These are phyloP conservation scores for Polyporus tsugae DNA, from an alignment of 1,284 basidiomycete species.

Conservation along the genomic window DNA sequence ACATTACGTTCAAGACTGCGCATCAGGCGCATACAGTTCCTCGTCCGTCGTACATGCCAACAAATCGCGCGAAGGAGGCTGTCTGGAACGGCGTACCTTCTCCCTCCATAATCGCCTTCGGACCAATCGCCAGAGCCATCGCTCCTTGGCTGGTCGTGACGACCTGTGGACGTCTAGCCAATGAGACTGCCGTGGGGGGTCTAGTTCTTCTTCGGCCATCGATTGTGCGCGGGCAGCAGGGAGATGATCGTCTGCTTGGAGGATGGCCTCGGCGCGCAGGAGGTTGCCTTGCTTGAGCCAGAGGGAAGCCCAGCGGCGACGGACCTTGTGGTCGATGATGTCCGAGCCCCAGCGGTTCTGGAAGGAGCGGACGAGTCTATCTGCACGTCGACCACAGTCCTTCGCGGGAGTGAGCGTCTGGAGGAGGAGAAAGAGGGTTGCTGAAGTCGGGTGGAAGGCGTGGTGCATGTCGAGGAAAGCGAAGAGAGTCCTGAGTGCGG, in stretches of 20 bases:
- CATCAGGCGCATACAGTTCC: constrained; percentile 8
- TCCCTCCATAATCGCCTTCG: constrained; percentile 31
- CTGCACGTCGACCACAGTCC: constrained; percentile 61
- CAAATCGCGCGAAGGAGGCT: constrained; percentile 4
- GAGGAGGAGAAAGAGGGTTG: constrained; percentile 69
- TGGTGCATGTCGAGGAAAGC: constrained; percentile 56
- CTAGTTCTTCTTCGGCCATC: constrained; percentile 39
- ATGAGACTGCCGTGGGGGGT: constrained; percentile 28
- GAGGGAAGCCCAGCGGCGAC: constrained; percentile 60
- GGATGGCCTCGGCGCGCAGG: constrained; percentile 50
- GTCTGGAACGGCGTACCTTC: constrained; percentile 26
- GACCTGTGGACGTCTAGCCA: constrained; percentile 25
- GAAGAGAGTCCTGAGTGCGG: constrained; percentile 47
- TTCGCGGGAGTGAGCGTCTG: constrained; percentile 54
- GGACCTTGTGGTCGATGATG: constrained; percentile 64
- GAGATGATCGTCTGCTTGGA: constrained; percentile 31
- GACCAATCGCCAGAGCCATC: constrained; percentile 35
- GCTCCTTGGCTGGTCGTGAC: constrained; percentile 24
- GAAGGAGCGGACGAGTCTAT: constrained; percentile 53
- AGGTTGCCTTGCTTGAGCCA: constrained; percentile 68
- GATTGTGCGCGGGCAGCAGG: constrained; percentile 36
- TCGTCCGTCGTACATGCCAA: constrained; percentile 11
- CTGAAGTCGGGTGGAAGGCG: constrained; percentile 61
- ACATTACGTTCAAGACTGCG: constrained; percentile 26
- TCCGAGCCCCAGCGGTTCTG: constrained; percentile 59